A percentile compares a stretch with the other conserved stretches of the same genome.
Evolutionary conservation across 164 flowering plant species (phyloP).

Genomic region (Vitis cinerea): DNA sequence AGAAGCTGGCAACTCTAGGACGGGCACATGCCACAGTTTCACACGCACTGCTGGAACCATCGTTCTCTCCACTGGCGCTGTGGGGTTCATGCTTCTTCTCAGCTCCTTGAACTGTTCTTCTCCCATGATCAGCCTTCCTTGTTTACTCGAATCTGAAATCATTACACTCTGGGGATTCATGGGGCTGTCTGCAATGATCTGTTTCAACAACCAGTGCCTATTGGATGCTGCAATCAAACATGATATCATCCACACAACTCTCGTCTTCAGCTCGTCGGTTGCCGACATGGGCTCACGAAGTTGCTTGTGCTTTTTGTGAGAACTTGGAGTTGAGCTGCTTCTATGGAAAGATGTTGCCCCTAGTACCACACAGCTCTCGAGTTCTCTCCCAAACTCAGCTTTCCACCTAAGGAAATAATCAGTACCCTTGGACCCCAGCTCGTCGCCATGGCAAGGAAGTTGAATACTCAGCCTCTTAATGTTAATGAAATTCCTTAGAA

Average conservation of each 20-base stretch:
- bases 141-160: constrained; percentile 49
- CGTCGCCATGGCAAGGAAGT: constrained; percentile 35
- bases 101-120: constrained; percentile 39
- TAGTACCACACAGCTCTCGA: constrained; percentile 44
- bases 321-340: not conserved
- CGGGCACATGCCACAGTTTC: constrained; percentile 39
- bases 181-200: constrained; percentile 33
- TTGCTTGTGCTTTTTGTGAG: too few relatives aligned
- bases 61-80: constrained; percentile 11
- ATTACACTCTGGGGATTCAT: constrained; percentile 29
- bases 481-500: constrained; percentile 36
- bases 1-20: constrained; percentile 29
- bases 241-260: constrained; percentile 68
- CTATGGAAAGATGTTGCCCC: constrained; percentile 34
- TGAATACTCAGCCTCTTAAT: constrained; percentile 31
- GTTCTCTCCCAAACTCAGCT: constrained; percentile 49
- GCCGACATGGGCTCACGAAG: constrained; percentile 1
- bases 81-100: not conserved
- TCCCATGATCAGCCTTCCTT: constrained; percentile 49
- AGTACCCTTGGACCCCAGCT: constrained; percentile 13
- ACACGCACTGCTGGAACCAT: constrained; percentile 34
- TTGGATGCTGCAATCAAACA: constrained; percentile 61
- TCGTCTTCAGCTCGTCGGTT: constrained; percentile 42
- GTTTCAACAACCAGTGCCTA: constrained; percentile 52
- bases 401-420: constrained; percentile 46